A percentile compares a stretch with the other conserved stretches of the same genome.
phyloP scores from a whole-genome alignment of 495 filamentous ascomycete genomes.

The Penicillium herquei region DNA sequence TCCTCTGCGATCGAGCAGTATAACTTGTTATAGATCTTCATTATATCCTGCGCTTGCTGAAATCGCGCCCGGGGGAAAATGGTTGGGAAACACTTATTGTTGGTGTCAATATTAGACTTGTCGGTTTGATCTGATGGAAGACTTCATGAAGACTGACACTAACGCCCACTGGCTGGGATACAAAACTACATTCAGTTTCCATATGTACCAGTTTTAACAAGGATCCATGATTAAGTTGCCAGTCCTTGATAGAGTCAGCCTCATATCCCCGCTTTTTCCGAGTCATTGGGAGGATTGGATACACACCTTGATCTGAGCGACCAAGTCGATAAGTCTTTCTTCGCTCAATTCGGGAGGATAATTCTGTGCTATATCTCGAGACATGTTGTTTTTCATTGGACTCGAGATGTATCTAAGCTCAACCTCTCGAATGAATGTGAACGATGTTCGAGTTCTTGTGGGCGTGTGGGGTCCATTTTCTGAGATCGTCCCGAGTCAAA shows the following conservation, averaged over 20 bases:
- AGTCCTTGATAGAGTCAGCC: constrained; percentile 64
- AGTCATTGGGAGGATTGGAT: too few species aligned
- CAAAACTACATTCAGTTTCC: constrained; percentile 56
- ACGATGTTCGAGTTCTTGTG: not conserved
- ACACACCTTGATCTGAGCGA: constrained; percentile 12
- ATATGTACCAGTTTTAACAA: constrained; percentile 61
- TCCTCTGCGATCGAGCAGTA: constrained; percentile 76
- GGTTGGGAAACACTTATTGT: constrained; percentile 59
- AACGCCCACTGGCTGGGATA: constrained; percentile 72
- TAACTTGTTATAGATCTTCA: constrained; percentile 74
- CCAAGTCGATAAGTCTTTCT: constrained; percentile 7
- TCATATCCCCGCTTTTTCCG: not conserved
- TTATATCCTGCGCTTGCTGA: constrained; percentile 63
- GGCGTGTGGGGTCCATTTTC: not conserved
- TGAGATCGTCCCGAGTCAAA: too few species aligned
- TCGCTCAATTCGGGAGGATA: constrained; percentile 13
- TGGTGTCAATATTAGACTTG: not conserved
- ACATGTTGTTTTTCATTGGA: not conserved
- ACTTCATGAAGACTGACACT: constrained; percentile 42
- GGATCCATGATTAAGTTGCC: constrained; percentile 79
- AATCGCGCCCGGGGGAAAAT: constrained; percentile 72
- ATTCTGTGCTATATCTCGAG: not conserved
- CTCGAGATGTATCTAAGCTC: too few species aligned
- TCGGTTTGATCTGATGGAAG: too few species aligned
- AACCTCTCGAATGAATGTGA: not conserved